Base-by-base conservation (phyloP, 2,329 filamentous ascomycete genomes). In the Calonectria montana region DNA sequence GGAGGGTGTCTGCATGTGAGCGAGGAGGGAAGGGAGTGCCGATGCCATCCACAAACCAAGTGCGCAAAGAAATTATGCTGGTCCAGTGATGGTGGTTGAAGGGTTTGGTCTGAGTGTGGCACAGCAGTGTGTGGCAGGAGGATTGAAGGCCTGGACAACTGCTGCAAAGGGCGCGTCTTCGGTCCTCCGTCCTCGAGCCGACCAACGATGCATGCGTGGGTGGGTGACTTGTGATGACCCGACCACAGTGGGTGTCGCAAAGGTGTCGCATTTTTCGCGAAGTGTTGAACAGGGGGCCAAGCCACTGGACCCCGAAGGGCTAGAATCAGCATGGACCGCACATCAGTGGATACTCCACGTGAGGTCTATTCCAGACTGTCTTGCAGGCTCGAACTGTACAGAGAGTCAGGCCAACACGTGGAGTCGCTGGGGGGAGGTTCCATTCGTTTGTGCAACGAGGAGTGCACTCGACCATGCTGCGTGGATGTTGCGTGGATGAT, bases 261-360 rank as follows among this genome's bases (percentile, higher is more conserved):
- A 73, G 48, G 69, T 67, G 71, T 73, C 73, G 70, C 62, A 72
- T 75, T 78, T 59, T 75, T 76, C 75, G 71, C 68, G 70, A 69
- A 57, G 59, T 64, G 73, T 75, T 45, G 73, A 70, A 77, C 76
- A 74, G 69, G 76, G 45, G 74, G 69, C 74, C 68, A 75, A 78
- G 74, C 76, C 74, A 77, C 75, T 72, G 73, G 70, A 71, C 69
- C 69, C 73, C 67, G 74, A 74, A 68, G 73, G 72, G 72, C 75
- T 78, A 75, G 74, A 77, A 77, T 74, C 73, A 67, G 70, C 75
- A 79, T 78, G 73, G 77, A 71, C 71, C 72, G 78, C 77, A 76
- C 77, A 80, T 80, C 78, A 78, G 78, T 79, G 78, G 78, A 66
- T 72, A 78, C 77, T 80, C 78, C 78, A 80, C 78, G 78, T 80